Conservation (phyloP, 805 yeast genomes). For the Ogataea populi-albae region DNA sequence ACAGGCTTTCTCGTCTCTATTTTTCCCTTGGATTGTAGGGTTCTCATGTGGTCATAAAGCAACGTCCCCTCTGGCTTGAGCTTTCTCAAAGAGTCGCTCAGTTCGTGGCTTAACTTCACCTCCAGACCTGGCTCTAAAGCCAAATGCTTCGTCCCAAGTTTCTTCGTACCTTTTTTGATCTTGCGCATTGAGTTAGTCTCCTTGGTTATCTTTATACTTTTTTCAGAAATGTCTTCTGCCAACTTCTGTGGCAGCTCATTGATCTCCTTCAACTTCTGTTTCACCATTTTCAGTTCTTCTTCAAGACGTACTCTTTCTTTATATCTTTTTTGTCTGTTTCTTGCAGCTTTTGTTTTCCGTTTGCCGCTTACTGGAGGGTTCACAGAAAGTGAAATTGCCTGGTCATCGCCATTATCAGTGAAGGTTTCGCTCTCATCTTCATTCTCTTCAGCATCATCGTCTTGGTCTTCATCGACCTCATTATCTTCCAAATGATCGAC, state of each 20-base stretch:
- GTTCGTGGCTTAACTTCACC: constrained; percentile 84
- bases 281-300: constrained; percentile 51
- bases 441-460: constrained; percentile 38
- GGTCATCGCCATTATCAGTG: constrained; percentile 31
- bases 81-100: constrained; percentile 78
- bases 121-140: constrained; percentile 49
- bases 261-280: constrained; percentile 58
- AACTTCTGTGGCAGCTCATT: constrained; percentile 47
- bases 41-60: constrained; percentile 76
- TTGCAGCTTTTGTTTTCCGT: constrained; percentile 72
- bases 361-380: constrained; percentile 67
- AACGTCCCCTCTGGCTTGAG: constrained; percentile 89
- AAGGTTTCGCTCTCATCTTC: constrained; percentile 36
- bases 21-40: constrained; percentile 79
- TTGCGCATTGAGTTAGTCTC: constrained; percentile 21
- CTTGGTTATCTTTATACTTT: constrained; percentile 8
- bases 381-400: constrained; percentile 52
- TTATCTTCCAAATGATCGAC: constrained; percentile 61
- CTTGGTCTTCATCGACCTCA: constrained; percentile 47
- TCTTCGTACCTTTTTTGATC: constrained; percentile 32
- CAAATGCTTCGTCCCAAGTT: constrained; percentile 43
- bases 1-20: constrained; percentile 80
- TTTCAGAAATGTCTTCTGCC: constrained; percentile 4
- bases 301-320: constrained; percentile 57
- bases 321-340: constrained; percentile 67